phyloP scores from a whole-genome alignment of 1,139 yeast species.

The Saccharomyces hybrid region DNA sequence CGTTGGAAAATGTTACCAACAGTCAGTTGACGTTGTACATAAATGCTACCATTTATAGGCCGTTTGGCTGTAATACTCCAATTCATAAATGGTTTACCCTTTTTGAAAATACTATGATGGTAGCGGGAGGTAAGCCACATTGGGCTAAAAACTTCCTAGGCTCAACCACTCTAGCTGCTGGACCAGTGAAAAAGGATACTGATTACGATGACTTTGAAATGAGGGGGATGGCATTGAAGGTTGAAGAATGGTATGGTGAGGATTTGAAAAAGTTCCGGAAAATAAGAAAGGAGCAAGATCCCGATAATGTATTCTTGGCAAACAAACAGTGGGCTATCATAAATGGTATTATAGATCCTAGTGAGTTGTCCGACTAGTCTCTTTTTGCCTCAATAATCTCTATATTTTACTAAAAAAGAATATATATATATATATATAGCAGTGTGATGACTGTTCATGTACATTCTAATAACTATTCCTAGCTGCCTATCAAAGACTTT shows the following conservation, averaged over 20 bases:
- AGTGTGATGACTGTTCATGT: not conserved
- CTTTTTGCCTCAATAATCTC: not conserved
- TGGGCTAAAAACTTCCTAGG: slow-evolving; percentile 99
- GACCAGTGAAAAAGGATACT: slow-evolving; percentile 28
- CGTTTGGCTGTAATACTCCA: slow-evolving; percentile 68
- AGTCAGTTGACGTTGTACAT: slow-evolving; percentile 78
- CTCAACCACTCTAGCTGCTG: slow-evolving; percentile 36
- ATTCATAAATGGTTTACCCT: slow-evolving; percentile 73
- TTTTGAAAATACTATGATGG: slow-evolving; percentile 72
- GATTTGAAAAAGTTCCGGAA: slow-evolving; percentile 53
- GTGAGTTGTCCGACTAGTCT: slow-evolving; percentile 5
- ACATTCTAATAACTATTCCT: not conserved
- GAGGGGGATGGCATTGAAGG: slow-evolving; percentile 68
- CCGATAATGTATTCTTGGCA: slow-evolving; percentile 71
- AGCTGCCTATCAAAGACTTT: not conserved
- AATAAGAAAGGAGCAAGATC: slow-evolving; percentile 64
- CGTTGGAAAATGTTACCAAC: slow-evolving; percentile 51
- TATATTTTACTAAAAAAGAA: not conserved
- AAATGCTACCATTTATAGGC: slow-evolving; percentile 94
- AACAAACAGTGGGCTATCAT: slow-evolving; percentile 73
- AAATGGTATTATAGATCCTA: slow-evolving; percentile 54
- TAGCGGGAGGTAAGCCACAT: slow-evolving; percentile 89
- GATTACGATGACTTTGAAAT: slow-evolving; percentile 56
- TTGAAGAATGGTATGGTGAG: slow-evolving; percentile 76
- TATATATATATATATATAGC: not conserved